Percentiles rank a stretch among this genome's conserved stretches.
Conservation (phyloP, 73 alveolate genomes). For the Paraurostyla sp. region DNA sequence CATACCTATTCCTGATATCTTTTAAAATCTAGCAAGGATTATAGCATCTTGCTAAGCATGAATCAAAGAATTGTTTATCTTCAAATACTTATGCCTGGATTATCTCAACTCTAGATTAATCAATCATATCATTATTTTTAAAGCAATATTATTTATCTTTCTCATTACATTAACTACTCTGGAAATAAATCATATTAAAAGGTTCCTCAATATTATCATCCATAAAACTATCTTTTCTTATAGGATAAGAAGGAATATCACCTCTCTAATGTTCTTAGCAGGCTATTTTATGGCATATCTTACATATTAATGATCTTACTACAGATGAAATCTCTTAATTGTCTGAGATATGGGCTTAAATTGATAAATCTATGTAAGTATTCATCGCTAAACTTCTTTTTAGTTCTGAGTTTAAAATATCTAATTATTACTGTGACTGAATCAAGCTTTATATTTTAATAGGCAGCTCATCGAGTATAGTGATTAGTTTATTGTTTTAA, state of each 20-base stretch:
- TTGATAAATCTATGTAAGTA: not conserved
- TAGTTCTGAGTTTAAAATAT: too few relatives aligned
- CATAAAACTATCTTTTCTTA: not conserved
- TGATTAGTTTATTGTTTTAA: too few relatives aligned
- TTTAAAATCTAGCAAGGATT: not conserved
- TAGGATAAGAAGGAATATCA: too few relatives aligned
- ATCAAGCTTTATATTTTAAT: too few relatives aligned
- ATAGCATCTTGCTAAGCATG: not conserved
- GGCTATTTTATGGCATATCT: not conserved
- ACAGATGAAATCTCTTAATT: not conserved
- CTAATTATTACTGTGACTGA: too few relatives aligned
- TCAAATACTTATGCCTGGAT: not conserved
- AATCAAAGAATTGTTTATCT: not conserved
- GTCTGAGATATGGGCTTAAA: not conserved
- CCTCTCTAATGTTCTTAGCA: not conserved
- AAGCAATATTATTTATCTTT: too few relatives aligned
- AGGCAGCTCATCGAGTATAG: too few relatives aligned
- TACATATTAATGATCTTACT: not conserved
- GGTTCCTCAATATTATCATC: not conserved
- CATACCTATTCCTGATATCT: not conserved
- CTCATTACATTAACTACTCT: too few relatives aligned
- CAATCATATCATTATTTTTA: too few relatives aligned
- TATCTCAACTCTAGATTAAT: not conserved
- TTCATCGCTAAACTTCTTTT: not conserved
- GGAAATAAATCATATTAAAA: too few relatives aligned